These are phyloP conservation scores for Annulohypoxylon stygium DNA, from an alignment of 495 filamentous ascomycete genomes.

Conservation along the genomic window DNA sequence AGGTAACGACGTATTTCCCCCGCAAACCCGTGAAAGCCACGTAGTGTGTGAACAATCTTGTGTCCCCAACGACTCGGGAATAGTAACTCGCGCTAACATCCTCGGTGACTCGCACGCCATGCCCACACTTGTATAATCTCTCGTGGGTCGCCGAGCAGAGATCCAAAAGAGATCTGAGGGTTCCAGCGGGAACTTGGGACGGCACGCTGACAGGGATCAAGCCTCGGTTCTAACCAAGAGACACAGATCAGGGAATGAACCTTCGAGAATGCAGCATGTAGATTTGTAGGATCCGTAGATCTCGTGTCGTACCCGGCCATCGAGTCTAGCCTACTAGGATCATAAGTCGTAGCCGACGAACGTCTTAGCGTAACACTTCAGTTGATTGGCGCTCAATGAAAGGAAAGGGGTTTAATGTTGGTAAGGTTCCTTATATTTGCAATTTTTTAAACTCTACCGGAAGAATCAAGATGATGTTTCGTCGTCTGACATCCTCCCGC, in stretches of 20 bases:
- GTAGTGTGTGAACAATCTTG: background rate
- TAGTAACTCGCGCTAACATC: background rate
- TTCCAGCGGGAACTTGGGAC: background rate
- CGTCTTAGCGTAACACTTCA: background rate
- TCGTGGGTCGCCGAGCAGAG: background rate
- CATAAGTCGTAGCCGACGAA: constrained; percentile 29
- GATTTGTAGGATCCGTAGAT: constrained; percentile 10
- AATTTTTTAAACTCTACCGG: constrained; percentile 1
- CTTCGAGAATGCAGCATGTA: background rate
- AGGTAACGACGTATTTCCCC: background rate
- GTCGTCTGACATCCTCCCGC: constrained; percentile 1
- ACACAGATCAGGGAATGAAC: background rate
- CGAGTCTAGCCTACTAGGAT: constrained; percentile 3
- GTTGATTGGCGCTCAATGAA: constrained; percentile 24
- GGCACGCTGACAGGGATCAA: background rate
- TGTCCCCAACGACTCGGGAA: constrained; percentile 3
- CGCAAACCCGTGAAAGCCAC: constrained; percentile 13
- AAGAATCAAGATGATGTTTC: constrained; percentile 18
- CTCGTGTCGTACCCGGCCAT: constrained; percentile 19
- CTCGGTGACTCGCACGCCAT: background rate
- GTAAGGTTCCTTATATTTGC: background rate
- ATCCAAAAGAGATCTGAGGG: background rate
- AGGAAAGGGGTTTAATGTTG: background rate
- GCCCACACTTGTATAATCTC: background rate
- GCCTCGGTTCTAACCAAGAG: background rate